Evolutionary conservation across 208 protist species (phyloP).

Genomic region (Trypanosoma brucei): DNA sequence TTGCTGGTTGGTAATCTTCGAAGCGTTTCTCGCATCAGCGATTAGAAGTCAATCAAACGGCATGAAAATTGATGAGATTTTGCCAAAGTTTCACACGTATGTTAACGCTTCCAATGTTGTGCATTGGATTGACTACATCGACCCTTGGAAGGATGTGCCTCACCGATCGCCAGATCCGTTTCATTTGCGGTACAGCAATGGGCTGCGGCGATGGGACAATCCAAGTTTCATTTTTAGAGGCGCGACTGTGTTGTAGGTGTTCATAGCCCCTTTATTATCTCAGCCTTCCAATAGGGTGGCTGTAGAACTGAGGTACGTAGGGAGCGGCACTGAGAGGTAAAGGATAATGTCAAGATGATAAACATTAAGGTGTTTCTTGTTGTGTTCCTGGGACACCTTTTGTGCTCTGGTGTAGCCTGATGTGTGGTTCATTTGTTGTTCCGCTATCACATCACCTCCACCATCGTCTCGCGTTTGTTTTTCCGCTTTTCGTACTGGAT

Average conservation of each 20-base stretch:
- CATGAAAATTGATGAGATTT: conserved; percentile 2
- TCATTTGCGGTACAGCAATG: conserved; percentile 77
- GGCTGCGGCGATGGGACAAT: conserved; percentile 76
- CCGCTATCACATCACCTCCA: no score
- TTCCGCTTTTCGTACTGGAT: no score
- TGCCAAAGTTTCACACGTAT: conserved; percentile 43
- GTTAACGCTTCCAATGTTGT: conserved; percentile 22
- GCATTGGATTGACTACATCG: conserved; percentile 52
- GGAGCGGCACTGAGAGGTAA: no score
- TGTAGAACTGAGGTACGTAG: no score
- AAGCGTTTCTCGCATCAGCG: conserved; percentile 40
- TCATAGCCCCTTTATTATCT: neutral
- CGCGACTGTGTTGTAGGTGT: conserved; percentile 2
- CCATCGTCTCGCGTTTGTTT: no score
- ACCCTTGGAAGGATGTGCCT: conserved; percentile 49
- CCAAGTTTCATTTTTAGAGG: conserved; percentile 59
- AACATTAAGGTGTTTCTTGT: no score
- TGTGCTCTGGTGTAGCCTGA: no score
- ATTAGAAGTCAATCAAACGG: conserved; percentile 17
- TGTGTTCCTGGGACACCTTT: no score
- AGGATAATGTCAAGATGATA: no score
- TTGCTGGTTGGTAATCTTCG: conserved; percentile 56
- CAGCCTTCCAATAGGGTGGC: no score
- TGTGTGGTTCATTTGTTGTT: no score
- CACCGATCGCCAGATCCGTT: conserved; percentile 41